Conservation (phyloP, 805 yeast genomes). For the Barnettozyma populi region DNA sequence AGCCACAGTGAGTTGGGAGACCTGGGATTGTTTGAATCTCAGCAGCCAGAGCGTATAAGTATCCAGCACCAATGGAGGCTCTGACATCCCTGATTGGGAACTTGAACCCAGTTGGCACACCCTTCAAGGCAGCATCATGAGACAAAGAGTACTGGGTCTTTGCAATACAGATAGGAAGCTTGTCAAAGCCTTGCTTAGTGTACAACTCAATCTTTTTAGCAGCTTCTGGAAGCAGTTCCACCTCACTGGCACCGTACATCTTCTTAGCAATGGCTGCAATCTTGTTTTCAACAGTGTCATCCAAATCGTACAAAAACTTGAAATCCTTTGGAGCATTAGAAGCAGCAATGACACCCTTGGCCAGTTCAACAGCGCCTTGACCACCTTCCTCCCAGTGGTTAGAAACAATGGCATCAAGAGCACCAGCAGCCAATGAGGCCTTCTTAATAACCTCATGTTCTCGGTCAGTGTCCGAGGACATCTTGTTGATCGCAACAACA, state of each 20-base stretch:
- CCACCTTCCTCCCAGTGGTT: constrained; percentile 98
- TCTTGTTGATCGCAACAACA: constrained; percentile 88
- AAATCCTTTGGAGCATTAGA: constrained; percentile 46
- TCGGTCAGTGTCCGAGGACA: constrained; percentile 73
- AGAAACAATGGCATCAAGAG: constrained; percentile 82
- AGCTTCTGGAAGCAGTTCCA: constrained; percentile 81
- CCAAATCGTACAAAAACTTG: constrained; percentile 63
- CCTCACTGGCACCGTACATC: constrained; percentile 89
- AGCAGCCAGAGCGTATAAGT: constrained; percentile 92
- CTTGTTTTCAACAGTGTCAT: constrained; percentile 73
- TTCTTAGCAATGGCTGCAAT: constrained; percentile 70
- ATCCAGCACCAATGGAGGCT: constrained; percentile 95
- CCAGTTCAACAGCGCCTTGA: constrained; percentile 77
- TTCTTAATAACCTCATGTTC: constrained; percentile 77
- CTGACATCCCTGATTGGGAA: constrained; percentile 94
- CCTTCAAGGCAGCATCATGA: constrained; percentile 88
- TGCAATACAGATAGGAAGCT: constrained; percentile 93
- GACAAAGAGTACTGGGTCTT: constrained; percentile 96
- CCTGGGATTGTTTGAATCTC: constrained; percentile 98
- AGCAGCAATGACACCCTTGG: constrained; percentile 76
- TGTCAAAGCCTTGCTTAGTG: constrained; percentile 81
- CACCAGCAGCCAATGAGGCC: constrained; percentile 88
- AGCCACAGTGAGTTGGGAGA: constrained; percentile 91
- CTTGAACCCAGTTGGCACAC: constrained; percentile 90
- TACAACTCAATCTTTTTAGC: constrained; percentile 71